Conservation (phyloP, 176 grass and related monocot genomes). For the Zea luxurians region DNA sequence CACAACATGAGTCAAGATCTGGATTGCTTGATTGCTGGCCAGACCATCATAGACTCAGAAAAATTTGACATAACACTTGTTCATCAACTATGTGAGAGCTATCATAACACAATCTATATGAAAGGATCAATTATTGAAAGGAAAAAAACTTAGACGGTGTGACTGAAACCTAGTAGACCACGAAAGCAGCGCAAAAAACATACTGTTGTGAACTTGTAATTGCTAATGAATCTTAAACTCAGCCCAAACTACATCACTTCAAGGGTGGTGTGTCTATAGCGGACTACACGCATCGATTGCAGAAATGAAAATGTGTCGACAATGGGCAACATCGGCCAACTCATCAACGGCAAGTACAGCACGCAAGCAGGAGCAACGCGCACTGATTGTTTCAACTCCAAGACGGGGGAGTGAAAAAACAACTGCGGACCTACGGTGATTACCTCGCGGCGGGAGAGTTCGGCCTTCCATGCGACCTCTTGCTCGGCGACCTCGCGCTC, state of each 20-base stretch:
- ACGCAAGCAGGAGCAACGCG: background rate
- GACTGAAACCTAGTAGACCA: background rate
- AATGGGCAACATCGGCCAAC: background rate
- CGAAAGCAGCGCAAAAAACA: background rate
- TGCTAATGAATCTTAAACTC: background rate
- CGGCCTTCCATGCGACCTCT: slow-evolving; percentile 96
- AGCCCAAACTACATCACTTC: background rate
- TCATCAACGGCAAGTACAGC: background rate
- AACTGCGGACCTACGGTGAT: background rate
- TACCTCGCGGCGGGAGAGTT: slow-evolving; percentile 97
- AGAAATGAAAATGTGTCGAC: background rate
- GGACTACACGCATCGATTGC: background rate
- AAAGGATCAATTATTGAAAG: background rate
- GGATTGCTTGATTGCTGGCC: background rate
- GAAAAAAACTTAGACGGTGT: background rate
- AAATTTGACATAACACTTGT: background rate
- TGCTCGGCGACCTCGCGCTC: slow-evolving; percentile 97
- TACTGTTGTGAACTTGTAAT: background rate
- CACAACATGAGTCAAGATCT: background rate
- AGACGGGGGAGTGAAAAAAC: background rate
- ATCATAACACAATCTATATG: background rate
- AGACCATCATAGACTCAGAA: background rate
- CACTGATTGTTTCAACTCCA: background rate
- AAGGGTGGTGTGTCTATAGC: background rate
- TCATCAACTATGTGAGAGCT: background rate